Conservation (phyloP, 306 rosid species). For the Quillaja saponaria region DNA sequence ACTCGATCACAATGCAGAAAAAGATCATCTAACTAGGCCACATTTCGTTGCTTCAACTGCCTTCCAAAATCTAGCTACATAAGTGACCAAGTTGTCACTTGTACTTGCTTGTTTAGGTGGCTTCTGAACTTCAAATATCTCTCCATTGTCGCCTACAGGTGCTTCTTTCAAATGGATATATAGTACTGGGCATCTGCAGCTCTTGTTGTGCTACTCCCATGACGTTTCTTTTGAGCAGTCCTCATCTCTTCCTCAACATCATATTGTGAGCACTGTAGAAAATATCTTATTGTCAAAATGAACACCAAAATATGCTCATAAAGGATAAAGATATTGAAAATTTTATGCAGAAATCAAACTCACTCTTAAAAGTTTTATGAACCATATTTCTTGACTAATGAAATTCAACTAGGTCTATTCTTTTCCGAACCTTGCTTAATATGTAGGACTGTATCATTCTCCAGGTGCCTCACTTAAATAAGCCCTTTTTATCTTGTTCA, state of each 20-base stretch:
- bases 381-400: no score
- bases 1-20: constrained; percentile 13
- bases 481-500: no score
- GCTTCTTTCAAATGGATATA: constrained; percentile 67
- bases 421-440: no score
- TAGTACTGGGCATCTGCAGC: constrained; percentile 56
- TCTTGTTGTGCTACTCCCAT: constrained; percentile 61
- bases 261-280: constrained; percentile 72
- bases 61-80: constrained; percentile 28
- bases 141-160: constrained; percentile 66
- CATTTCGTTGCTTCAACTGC: constrained; percentile 27
- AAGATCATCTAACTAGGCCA: constrained; percentile 28
- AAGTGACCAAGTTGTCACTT: constrained; percentile 31
- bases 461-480: no score
- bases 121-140: constrained; percentile 62
- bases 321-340: constrained; percentile 2
- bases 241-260: constrained; percentile 92
- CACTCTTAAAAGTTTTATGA: not conserved
- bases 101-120: constrained; percentile 54
- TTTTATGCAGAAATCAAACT: not conserved
- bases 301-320: constrained; percentile 12
- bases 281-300: constrained; percentile 14
- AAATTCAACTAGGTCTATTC: no score
- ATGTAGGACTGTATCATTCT: no score
- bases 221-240: constrained; percentile 66